Conservation (phyloP, 495 filamentous ascomycete species). For the Hypoxylon fuscum region DNA sequence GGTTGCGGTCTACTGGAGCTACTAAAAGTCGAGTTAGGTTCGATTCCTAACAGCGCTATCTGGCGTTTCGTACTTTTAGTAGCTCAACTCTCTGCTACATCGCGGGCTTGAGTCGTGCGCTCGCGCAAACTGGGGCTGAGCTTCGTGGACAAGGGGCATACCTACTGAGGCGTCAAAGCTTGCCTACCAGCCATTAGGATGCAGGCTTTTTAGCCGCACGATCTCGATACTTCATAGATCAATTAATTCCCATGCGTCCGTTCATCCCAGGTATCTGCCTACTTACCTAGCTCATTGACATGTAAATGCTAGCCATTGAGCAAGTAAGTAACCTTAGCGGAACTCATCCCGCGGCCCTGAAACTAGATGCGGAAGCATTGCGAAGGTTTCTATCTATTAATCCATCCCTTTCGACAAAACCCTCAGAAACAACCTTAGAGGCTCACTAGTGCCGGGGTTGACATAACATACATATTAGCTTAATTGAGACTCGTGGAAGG, state of each 20-base stretch:
- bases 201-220: constrained; percentile 3
- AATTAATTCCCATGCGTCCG: too few relatives aligned
- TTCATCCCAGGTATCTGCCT: too few relatives aligned
- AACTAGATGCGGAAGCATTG: not conserved
- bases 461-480: constrained; percentile 24
- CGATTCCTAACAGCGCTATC: too few relatives aligned
- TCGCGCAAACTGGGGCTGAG: constrained; percentile 26
- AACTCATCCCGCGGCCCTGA: too few relatives aligned
- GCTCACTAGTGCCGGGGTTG: constrained; percentile 30
- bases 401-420: constrained; percentile 7
- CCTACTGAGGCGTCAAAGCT: constrained; percentile 26
- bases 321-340: too few relatives aligned
- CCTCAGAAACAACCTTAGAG: constrained; percentile 21
- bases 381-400: too few relatives aligned
- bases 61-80: too few relatives aligned
- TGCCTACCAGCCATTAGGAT: not conserved
- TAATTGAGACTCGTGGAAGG: constrained; percentile 10
- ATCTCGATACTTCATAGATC: constrained; percentile 3
- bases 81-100: not conserved
- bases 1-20: too few relatives aligned
- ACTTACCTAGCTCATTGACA: too few relatives aligned
- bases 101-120: constrained; percentile 30
- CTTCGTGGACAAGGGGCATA: too few relatives aligned
- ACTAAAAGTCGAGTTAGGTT: too few relatives aligned
- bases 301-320: too few relatives aligned